phyloP scores from a whole-genome alignment of 441 rosid genomes.

The Syzygium malaccense region DNA sequence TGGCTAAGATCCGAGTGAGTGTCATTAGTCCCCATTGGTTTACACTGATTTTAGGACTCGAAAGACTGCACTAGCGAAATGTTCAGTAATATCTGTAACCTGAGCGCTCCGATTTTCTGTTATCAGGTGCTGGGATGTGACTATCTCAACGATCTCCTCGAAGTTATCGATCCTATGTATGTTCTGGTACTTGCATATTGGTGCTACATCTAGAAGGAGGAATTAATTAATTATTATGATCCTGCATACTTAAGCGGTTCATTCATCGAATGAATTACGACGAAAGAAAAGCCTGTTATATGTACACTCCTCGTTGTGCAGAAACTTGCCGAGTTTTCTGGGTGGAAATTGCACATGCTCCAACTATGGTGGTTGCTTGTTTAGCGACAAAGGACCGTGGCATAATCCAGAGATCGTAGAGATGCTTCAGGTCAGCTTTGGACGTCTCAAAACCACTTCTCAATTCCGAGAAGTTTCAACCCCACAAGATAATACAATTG shows the following conservation, averaged over 20 bases:
- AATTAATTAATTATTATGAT: not conserved
- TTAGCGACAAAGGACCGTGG: conserved; percentile 65
- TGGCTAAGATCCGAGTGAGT: conserved; percentile 45
- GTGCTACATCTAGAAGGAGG: not conserved
- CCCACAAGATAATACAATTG: not conserved
- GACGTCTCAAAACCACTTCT: not conserved
- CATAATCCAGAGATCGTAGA: conserved; percentile 43
- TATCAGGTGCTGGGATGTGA: conserved; percentile 49
- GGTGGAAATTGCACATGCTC: conserved; percentile 59
- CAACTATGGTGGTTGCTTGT: conserved; percentile 52
- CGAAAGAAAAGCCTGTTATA: not conserved
- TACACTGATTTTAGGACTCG: not conserved
- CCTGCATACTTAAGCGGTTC: not conserved
- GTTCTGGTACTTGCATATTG: not conserved
- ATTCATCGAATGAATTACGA: not conserved
- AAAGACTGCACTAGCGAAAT: not conserved
- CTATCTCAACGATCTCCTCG: conserved; percentile 28
- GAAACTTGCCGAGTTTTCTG: conserved; percentile 50
- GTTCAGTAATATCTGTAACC: not conserved
- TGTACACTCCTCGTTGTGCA: conserved; percentile 1
- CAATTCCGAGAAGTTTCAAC: not conserved
- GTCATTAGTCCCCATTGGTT: not conserved
- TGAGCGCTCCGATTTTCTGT: not conserved
- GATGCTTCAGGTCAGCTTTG: conserved; percentile 37
- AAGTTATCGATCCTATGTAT: conserved; percentile 28